phyloP scores from a whole-genome alignment of 148 eudicot species.

The Chenopodium berlandieri region DNA sequence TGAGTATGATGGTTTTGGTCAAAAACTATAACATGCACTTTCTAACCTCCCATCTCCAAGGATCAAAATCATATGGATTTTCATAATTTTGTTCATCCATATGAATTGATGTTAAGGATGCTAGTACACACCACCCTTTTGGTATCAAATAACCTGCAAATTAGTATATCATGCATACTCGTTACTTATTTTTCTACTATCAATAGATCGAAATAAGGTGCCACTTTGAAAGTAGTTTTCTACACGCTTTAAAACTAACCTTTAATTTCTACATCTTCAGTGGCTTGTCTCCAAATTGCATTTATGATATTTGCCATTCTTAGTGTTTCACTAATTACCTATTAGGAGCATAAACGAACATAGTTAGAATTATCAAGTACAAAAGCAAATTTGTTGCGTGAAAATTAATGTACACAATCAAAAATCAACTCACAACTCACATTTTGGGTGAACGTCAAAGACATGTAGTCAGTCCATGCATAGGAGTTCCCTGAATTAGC shows the following conservation, averaged over 20 bases:
- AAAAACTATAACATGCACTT: background rate
- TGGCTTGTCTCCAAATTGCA: slow-evolving; percentile 89
- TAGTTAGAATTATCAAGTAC: background rate
- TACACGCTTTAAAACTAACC: slow-evolving; percentile 32
- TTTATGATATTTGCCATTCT: slow-evolving; percentile 88
- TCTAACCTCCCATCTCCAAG: slow-evolving; percentile 94
- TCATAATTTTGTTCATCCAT: slow-evolving; percentile 81
- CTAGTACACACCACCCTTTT: slow-evolving; percentile 83
- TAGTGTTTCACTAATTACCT: slow-evolving; percentile 97
- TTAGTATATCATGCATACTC: too few species aligned
- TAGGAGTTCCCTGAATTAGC: slow-evolving; percentile 37
- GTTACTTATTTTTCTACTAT: too few species aligned
- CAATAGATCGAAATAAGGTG: too few species aligned
- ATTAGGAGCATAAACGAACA: slow-evolving; percentile 7
- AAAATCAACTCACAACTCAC: slow-evolving; percentile 43
- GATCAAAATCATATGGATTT: slow-evolving; percentile 76
- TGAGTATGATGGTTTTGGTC: background rate
- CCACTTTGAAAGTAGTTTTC: too few species aligned
- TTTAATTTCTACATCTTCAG: slow-evolving; percentile 78
- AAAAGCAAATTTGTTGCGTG: too few species aligned
- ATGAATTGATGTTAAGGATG: slow-evolving; percentile 88
- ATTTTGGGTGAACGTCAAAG: slow-evolving; percentile 71
- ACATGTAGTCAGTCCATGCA: slow-evolving; percentile 77
- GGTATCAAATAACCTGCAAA: slow-evolving; percentile 77
- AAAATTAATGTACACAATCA: too few species aligned